Evolutionary conservation across 306 rosid species (phyloP), one percentile per base, ranked within the genome.

Genomic region (Lathyrus tuberosus): DNA sequence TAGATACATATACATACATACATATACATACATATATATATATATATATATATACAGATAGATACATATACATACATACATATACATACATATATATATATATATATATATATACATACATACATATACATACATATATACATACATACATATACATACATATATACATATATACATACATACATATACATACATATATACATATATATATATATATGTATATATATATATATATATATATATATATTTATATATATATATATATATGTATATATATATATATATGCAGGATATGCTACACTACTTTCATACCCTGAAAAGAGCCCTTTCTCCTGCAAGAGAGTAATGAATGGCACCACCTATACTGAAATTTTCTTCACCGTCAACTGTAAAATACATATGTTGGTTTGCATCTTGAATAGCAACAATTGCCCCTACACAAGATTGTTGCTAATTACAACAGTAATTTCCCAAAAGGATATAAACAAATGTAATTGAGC

Each of bases 321-420:
- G 95, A 63, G 98, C 97, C 78, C 88, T 86, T 81, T 88, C 86
- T 80, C 98, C 91, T 60, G 70, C 96, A 78, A 93, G 91, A 74
- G 97, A 93, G 83, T 90, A 88, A 85, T 93, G 98, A 73, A 80
- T 67, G 64, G 82, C 71, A 69, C 98, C 94, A 47, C 65, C 94
- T 68, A 88, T 47, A 69, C 77, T 87, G 84, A 82, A 84, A 61
- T 75, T 73, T 44, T 84, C 86, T 52, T 83, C 83, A 61, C 94
- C 89, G 60, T 93, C 96, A 67, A 93, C 91, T 8, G 91, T 79
- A 75, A 93, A 68, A 81, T 85, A 93, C 95, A 90, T 85, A 72
- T 93, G 98, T 68, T 93, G 92, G 73, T 84, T 75, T 71, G 82
- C 85, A 79, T 93, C 98, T 81, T 88, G 94, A 53, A 93, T 85